phyloP scores from a whole-genome alignment of 2,329 filamentous ascomycete species.

The Talaromyces atroroseus region DNA sequence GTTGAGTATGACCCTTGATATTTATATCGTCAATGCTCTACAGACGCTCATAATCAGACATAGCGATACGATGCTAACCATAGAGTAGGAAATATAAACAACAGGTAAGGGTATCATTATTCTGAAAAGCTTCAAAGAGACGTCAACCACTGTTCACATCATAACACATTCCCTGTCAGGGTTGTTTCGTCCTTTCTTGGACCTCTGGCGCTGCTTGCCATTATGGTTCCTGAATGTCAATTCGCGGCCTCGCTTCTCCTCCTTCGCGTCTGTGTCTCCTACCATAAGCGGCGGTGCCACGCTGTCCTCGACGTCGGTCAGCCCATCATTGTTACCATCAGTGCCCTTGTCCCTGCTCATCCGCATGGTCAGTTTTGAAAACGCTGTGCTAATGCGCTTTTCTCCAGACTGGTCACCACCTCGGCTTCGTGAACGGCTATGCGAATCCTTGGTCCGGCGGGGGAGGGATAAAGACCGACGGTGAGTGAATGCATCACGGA shows the following conservation, averaged over 20 bases:
- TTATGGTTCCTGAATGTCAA: constrained; percentile 18
- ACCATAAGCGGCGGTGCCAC: neutral
- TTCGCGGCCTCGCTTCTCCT: constrained; percentile 22
- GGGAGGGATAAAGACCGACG: constrained; percentile 22
- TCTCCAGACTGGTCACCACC: constrained; percentile 32
- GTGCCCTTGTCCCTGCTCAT: constrained; percentile 11
- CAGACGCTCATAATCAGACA: neutral
- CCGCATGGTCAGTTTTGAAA: constrained; percentile 28
- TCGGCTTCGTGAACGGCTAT: constrained; percentile 31
- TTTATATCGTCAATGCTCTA: too few species aligned
- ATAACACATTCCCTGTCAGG: constrained; percentile 41
- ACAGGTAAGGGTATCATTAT: constrained; percentile 4
- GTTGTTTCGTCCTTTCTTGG: constrained; percentile 30
- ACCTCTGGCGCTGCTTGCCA: constrained; percentile 26
- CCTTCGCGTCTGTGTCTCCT: constrained; percentile 3
- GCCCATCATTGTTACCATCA: constrained; percentile 1
- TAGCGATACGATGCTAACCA: neutral
- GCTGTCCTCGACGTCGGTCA: neutral
- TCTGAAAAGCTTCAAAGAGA: neutral
- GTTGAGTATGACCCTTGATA: too few species aligned
- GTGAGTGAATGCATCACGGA: constrained; percentile 1
- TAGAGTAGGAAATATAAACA: neutral
- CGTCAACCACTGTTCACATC: constrained; percentile 28
- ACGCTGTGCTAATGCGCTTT: constrained; percentile 30
- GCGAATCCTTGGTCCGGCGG: constrained; percentile 25